Evolutionary conservation across 2,329 filamentous ascomycete genomes (phyloP).

Genomic region (Claviceps purpurea): DNA sequence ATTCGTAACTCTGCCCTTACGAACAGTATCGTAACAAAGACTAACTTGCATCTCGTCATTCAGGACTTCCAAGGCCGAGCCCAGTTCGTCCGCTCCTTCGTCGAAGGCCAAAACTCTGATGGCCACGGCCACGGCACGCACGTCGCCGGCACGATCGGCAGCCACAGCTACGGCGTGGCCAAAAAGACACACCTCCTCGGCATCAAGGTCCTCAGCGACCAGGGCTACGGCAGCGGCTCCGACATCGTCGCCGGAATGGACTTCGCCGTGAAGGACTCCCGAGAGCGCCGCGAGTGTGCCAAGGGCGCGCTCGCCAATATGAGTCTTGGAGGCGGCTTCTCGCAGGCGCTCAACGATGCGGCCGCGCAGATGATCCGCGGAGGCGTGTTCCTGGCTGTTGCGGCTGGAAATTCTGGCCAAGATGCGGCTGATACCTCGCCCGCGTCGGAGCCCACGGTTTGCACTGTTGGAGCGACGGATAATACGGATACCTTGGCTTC

Average conservation of each 20-base stretch:
- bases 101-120: constrained; percentile 17
- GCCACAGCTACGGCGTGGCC: constrained; percentile 24
- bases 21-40: background rate
- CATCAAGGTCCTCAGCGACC: constrained; percentile 24
- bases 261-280: constrained; percentile 25
- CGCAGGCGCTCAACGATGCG: constrained; percentile 34
- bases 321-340: constrained; percentile 38
- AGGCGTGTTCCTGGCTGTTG: constrained; percentile 40
- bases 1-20: no score
- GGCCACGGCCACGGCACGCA: constrained; percentile 18
- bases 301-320: constrained; percentile 40
- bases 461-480: constrained; percentile 40
- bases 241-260: constrained; percentile 31
- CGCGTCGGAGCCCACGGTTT: constrained; percentile 31
- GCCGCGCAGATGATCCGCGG: constrained; percentile 29
- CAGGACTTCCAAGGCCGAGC: constrained; percentile 28
- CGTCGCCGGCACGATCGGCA: constrained; percentile 21
- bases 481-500: constrained; percentile 24
- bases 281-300: constrained; percentile 23
- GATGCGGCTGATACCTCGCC: constrained; percentile 33
- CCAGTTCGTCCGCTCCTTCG: constrained; percentile 19
- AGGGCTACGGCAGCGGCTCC: constrained; percentile 15
- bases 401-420: constrained; percentile 36
- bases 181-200: constrained; percentile 24
- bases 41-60: background rate